Evolutionary conservation across 192 early-diverging fungal species (phyloP), one percentile per base, ranked within the genome.

Genomic region (Backusella mclennaniae): DNA sequence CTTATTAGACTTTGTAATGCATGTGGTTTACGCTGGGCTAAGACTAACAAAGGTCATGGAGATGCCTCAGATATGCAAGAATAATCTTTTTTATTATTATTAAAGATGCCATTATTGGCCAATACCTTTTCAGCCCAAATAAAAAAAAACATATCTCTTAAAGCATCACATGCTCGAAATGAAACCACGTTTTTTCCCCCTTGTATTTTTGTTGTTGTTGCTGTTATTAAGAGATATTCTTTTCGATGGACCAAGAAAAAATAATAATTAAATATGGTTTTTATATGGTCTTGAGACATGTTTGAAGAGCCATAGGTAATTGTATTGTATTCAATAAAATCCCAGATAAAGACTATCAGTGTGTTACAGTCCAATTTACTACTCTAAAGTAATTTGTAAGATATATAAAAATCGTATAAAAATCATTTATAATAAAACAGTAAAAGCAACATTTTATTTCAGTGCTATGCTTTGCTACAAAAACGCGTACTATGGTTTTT

Each of bases 21-120:
- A 15, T 85, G 83, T 74, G 83, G 83, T 12, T 75, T 84, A 70
- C 67, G 83, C 38, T 84, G 81, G 74, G 80, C 74, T n/a, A 75
- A 75, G 29, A 68, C 56, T 31, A 75, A 68, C 63, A 75, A 75
- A 31, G 52, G 15, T 11, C 56, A 75, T 29, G 66, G 70, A 6
- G 70, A 26, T 46, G 70, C 26, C 17, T 63, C 56, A 4, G 68
- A 69, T 23, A 69, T 69, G 68, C 68, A 69, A 38, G 68, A 69
- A 2, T 35, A 23, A 23, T 69, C 38, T 39, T 23, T 14, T 12
- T 21, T 21, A 33, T 33, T 33, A 33, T 69, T 3, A 29, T 19
- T 38, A 41, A 26, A 35, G 21, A 12, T 41, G n/a, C 35, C 23
- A 59, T 59, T 29, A 29, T 63, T 26, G 56, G 56, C 26, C 56